phyloP scores from a whole-genome alignment of 352 stramenopile species.

The Phytophthora citricola region DNA sequence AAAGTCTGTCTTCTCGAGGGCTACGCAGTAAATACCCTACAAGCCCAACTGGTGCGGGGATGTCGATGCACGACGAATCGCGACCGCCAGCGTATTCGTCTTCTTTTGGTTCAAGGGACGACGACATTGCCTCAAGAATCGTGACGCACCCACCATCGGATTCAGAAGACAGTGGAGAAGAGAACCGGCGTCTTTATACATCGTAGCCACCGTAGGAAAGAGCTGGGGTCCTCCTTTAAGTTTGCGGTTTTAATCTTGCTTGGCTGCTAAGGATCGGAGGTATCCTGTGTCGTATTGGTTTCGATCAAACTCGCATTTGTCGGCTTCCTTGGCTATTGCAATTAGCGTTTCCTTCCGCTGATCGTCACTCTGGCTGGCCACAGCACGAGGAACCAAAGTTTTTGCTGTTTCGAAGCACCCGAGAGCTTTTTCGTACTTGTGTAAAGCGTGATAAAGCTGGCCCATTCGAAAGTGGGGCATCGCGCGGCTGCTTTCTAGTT shows the following conservation, averaged over 20 bases:
- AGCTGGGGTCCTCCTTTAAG: not conserved
- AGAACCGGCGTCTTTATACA: slow-evolving; percentile 8
- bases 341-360: slow-evolving; percentile 15
- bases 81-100: slow-evolving; percentile 44
- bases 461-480: slow-evolving; percentile 58
- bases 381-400: slow-evolving; percentile 10
- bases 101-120: slow-evolving; percentile 17
- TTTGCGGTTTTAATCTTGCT: slow-evolving; percentile 17
- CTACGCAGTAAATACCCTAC: slow-evolving; percentile 44
- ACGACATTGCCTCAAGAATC: slow-evolving; percentile 53
- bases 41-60: no score
- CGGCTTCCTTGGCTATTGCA: slow-evolving; percentile 55
- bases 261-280: slow-evolving; percentile 43
- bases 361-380: slow-evolving; percentile 3
- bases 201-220: not conserved
- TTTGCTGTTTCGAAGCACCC: slow-evolving; percentile 31
- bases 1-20: slow-evolving; percentile 58
- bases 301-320: slow-evolving; percentile 71
- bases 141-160: slow-evolving; percentile 48
- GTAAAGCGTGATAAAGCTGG: slow-evolving; percentile 51
- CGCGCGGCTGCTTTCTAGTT: slow-evolving; percentile 38
- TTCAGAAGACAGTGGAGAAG: slow-evolving; percentile 16
- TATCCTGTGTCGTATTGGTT: slow-evolving; percentile 64
- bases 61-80: slow-evolving; percentile 22
- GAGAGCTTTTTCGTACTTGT: slow-evolving; percentile 65